These are phyloP conservation scores for Rhododendron vialii DNA, from an alignment of 148 eudicot species.

Conservation along the genomic window DNA sequence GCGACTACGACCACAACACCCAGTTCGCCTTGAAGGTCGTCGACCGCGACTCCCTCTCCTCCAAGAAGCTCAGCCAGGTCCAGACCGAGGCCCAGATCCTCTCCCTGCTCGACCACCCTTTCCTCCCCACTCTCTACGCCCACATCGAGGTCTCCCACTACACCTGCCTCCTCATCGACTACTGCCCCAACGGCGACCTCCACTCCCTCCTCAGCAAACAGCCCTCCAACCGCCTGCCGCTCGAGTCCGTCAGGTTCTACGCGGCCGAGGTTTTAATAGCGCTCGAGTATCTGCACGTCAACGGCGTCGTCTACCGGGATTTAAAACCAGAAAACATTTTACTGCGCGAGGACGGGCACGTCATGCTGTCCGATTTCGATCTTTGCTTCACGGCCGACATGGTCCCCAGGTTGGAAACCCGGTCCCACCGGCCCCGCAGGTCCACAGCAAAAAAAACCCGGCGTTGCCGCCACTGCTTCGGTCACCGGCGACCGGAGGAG, in stretches of 20 bases:
- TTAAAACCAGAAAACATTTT: conserved; percentile 69
- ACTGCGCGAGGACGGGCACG: conserved; percentile 59
- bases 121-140: conserved; percentile 78
- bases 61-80: conserved; percentile 53
- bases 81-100: conserved; percentile 60
- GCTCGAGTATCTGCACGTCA: conserved; percentile 62
- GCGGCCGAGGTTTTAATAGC: conserved; percentile 65
- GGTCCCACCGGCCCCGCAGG: not conserved
- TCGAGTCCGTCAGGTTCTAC: conserved; percentile 54
- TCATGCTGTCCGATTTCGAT: conserved; percentile 78
- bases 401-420: conserved; percentile 32
- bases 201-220: conserved; percentile 56
- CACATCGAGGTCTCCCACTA: conserved; percentile 73
- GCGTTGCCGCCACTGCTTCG: not conserved
- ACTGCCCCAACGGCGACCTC: conserved; percentile 71
- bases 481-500: conserved; percentile 9
- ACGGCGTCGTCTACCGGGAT: conserved; percentile 69
- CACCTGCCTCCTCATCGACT: conserved; percentile 73
- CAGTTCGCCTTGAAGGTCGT: conserved; percentile 79
- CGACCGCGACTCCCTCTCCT: conserved; percentile 45
- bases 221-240: conserved; percentile 40
- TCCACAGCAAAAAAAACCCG: not conserved
- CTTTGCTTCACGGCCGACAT: conserved; percentile 54
- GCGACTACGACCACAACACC: conserved; percentile 47
- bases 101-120: conserved; percentile 68